Evolutionary conservation across 108 stramenopile species (phyloP).

Genomic region (Fragilariopsis cylindrus): DNA sequence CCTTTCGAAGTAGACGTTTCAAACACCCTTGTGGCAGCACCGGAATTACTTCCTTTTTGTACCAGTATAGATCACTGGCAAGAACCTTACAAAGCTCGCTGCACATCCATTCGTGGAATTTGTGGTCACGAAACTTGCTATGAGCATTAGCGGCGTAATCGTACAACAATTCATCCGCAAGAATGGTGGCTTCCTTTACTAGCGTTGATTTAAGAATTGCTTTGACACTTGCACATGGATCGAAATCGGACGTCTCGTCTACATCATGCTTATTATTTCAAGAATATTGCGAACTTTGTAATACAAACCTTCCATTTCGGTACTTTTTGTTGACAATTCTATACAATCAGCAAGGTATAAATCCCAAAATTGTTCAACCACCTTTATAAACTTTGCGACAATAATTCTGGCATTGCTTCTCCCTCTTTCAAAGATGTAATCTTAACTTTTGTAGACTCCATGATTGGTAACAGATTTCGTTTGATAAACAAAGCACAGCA

Average conservation of each 20-base stretch:
- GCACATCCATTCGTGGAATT: conserved; percentile 82
- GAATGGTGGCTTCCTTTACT: conserved; percentile 21
- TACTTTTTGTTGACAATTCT: conserved; percentile 23
- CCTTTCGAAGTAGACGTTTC: conserved; percentile 61
- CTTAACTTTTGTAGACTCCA: conserved; percentile 27
- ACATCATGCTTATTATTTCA: neutral
- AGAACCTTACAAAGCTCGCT: conserved; percentile 43
- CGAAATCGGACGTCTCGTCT: conserved; percentile 18
- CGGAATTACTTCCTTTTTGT: conserved; percentile 34
- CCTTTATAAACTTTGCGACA: conserved; percentile 33
- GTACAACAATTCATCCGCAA: conserved; percentile 62
- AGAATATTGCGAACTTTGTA: conserved; percentile 18
- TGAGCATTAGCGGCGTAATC: conserved; percentile 62
- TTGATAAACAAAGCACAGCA: conserved; percentile 68
- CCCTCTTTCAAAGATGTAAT: conserved; percentile 16
- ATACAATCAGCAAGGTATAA: conserved; percentile 49
- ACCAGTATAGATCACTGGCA: conserved; percentile 24
- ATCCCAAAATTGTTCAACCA: conserved; percentile 64
- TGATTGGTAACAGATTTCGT: conserved; percentile 47
- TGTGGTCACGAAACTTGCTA: conserved; percentile 72
- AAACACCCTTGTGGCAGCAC: conserved; percentile 54
- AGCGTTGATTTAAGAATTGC: conserved; percentile 31
- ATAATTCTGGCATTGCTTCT: conserved; percentile 8
- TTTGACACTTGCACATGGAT: conserved; percentile 14
- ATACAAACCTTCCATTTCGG: conserved; percentile 22